These are phyloP conservation scores for Ustilago xerochloae DNA, from an alignment of 1,284 basidiomycete genomes.

Conservation along the genomic window DNA sequence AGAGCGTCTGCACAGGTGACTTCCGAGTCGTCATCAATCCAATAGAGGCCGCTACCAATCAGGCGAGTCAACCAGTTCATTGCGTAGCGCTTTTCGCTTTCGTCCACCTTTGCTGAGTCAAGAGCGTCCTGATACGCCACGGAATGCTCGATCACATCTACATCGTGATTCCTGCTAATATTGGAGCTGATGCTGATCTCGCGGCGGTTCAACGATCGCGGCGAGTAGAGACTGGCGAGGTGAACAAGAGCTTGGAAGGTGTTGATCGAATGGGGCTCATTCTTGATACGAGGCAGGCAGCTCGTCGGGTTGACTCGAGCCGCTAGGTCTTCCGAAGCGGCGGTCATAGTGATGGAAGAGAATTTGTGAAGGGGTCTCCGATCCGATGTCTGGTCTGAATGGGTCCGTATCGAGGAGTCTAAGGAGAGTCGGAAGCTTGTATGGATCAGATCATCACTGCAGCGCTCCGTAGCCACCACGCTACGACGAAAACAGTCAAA, in stretches of 20 bases:
- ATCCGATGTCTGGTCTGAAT: background rate
- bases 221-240: constrained; percentile 36
- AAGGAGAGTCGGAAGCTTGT: background rate
- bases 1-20: constrained; percentile 18
- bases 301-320: constrained; percentile 25
- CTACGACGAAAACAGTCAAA: background rate
- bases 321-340: background rate
- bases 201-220: constrained; percentile 20
- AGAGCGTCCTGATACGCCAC: constrained; percentile 21
- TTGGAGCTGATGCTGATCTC: background rate
- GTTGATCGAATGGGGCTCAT: constrained; percentile 9
- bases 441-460: background rate
- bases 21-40: constrained; percentile 23
- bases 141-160: background rate
- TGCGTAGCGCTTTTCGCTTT: constrained; percentile 37
- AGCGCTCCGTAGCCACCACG: too few relatives aligned
- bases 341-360: constrained; percentile 1
- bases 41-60: constrained; percentile 41
- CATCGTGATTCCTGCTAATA: background rate
- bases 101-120: constrained; percentile 35
- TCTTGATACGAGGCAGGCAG: constrained; percentile 35
- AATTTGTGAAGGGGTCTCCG: background rate
- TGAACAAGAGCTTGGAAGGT: constrained; percentile 21
- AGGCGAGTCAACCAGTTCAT: constrained; percentile 51
- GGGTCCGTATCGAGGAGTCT: background rate